Evolutionary conservation across 2,329 filamentous ascomycete genomes (phyloP), one percentile per base, ranked within the genome.

Genomic region (Penicillium griseofulvum): DNA sequence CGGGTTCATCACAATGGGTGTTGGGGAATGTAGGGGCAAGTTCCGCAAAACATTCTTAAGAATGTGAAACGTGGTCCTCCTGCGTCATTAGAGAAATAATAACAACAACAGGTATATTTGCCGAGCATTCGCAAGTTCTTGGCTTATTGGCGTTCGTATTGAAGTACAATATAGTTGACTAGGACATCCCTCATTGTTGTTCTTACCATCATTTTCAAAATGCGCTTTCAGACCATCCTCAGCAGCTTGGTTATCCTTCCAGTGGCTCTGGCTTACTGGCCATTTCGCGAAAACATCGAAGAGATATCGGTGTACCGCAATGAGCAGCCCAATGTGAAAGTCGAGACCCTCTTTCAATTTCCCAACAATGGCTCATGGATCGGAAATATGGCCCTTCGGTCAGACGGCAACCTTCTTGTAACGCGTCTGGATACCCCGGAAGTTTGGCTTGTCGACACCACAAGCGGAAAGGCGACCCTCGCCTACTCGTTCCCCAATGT

Each of bases 321-420:
- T 24, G 41, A 56, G n/a, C 16, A 57, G 48, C 59, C 61, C 1
- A 41, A 56, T 4, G 61, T 63, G 7, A 42, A 58, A 34, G 53
- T 64, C 3, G 56, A 64, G 46, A 62, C 59, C 1, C 37, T 66
- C 16, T 65, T 57, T 22, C 63, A 66, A 44, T 66, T 66, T 36
- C 58, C 60, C 5, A 54, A 64, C 37, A 66, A 65, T 42, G 64
- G 61, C 48, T 64, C 64, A 5, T 66, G 63, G 63, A 39, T 66
- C 26, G 50, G 57, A 44, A 66, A 66, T 28, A 12, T 66, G 7
- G 58, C 47, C 16, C 24, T 64, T 1, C 61, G 64, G 29, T 34
- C 54, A 1, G 52, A 65, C n/a, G 64, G 64, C 4, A 61, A 50
- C 31, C 38, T 66, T 2, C 51, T 66, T 1, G 34, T 66, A 8